Percentiles rank a stretch among this genome's conserved stretches.
phyloP scores from a whole-genome alignment of 2,329 filamentous ascomycete genomes.

The Monascus ruber region DNA sequence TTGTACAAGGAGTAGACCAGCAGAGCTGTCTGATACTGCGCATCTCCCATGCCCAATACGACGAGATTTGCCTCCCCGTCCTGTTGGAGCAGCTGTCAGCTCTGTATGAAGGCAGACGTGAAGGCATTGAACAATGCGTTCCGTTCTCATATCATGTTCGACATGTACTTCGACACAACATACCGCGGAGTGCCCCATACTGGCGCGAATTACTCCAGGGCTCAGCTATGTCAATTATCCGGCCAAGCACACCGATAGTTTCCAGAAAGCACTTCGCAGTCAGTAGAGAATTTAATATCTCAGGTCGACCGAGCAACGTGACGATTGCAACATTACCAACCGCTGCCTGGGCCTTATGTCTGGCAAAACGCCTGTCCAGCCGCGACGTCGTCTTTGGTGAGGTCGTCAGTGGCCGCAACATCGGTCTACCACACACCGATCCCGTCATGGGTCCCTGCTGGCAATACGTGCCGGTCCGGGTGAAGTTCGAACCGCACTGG shows the following conservation, averaged over 20 bases:
- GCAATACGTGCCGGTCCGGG: conserved; percentile 42
- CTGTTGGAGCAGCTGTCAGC: conserved; percentile 46
- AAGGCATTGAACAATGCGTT: conserved; percentile 12
- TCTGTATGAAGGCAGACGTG: conserved; percentile 26
- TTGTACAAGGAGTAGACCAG: conserved; percentile 21
- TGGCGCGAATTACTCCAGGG: conserved; percentile 42
- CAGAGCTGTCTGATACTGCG: conserved; percentile 35
- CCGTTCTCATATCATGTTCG: conserved; percentile 28
- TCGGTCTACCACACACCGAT: conserved; percentile 39
- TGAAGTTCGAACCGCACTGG: conserved; percentile 38
- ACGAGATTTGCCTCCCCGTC: conserved; percentile 49
- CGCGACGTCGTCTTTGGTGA: conserved; percentile 49
- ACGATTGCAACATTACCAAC: conserved; percentile 49
- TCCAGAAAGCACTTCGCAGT: conserved; percentile 4
- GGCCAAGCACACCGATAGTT: conserved; percentile 2
- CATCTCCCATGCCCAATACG: conserved; percentile 54
- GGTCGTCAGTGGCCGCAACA: conserved; percentile 49
- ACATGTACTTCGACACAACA: conserved; percentile 15
- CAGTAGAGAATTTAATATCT: conserved; percentile 20
- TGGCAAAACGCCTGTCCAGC: conserved; percentile 37
- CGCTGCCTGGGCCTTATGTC: conserved; percentile 48
- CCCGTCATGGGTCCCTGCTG: conserved; percentile 47
- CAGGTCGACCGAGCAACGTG: conserved; percentile 38
- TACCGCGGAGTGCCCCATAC: conserved; percentile 30
- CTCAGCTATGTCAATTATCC: conserved; percentile 31